phyloP scores from a whole-genome alignment of 768 basidiomycete species.

The Tephrocybe sp. region DNA sequence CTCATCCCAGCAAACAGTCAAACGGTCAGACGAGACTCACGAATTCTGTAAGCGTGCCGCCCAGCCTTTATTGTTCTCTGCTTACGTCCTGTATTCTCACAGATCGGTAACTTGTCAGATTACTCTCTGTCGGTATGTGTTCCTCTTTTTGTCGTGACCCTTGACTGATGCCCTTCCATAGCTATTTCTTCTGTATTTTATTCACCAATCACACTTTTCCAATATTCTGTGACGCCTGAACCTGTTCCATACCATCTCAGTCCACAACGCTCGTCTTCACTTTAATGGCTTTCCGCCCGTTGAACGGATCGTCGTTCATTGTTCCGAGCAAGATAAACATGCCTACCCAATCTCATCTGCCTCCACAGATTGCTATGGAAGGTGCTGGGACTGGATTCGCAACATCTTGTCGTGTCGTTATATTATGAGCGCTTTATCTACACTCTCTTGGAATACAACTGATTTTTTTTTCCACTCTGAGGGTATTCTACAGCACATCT shows the following conservation, averaged over 20 bases:
- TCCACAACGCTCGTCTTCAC: slow-evolving; percentile 61
- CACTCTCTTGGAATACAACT: slow-evolving; percentile 6
- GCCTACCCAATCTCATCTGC: slow-evolving; percentile 36
- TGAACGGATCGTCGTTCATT: slow-evolving; percentile 79
- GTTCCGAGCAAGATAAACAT: slow-evolving; percentile 69
- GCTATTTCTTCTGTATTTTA: slow-evolving; percentile 17
- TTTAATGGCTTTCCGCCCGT: slow-evolving; percentile 73
- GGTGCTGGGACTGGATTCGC: slow-evolving; percentile 23
- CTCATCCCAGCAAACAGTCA: slow-evolving; percentile 84
- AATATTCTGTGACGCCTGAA: background rate
- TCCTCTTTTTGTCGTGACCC: background rate
- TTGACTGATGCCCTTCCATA: background rate
- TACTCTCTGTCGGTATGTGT: slow-evolving; percentile 21
- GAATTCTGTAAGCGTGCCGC: slow-evolving; percentile 82
- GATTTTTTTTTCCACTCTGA: slow-evolving; percentile 1
- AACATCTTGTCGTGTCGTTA: slow-evolving; percentile 7
- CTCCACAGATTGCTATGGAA: slow-evolving; percentile 22
- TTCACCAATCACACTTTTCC: slow-evolving; percentile 7
- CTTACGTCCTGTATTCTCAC: slow-evolving; percentile 8
- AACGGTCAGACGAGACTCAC: slow-evolving; percentile 92
- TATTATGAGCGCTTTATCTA: no score
- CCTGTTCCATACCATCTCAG: background rate
- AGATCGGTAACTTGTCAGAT: slow-evolving; percentile 38
- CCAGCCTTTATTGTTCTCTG: slow-evolving; percentile 9
- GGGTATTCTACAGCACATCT: background rate